Evolutionary conservation across 176 grass and related monocot species (phyloP).

Genomic region (Puccinellia tenuiflora): DNA sequence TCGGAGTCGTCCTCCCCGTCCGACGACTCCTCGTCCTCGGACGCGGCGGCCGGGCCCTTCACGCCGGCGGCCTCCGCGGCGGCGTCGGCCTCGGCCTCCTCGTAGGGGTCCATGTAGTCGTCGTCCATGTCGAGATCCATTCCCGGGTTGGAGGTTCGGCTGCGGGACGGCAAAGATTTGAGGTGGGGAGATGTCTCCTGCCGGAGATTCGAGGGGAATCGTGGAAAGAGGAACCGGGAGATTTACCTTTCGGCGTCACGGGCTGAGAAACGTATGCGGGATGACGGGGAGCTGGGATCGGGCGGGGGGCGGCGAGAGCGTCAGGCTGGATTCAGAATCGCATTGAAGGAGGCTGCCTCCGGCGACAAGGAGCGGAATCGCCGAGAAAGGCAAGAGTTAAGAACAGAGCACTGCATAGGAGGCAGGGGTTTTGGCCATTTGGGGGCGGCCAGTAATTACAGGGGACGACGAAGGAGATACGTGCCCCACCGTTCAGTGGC

Average conservation of each 20-base stretch:
- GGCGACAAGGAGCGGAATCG: constrained; percentile 19
- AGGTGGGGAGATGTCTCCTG: neutral
- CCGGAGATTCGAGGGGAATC: neutral
- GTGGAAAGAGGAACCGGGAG: neutral
- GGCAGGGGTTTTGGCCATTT: constrained; percentile 25
- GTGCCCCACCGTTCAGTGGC: neutral
- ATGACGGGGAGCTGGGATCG: neutral
- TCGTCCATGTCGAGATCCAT: constrained; percentile 41
- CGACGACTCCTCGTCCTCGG: constrained; percentile 15
- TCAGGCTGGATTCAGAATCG: neutral
- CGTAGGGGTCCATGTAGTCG: constrained; percentile 50
- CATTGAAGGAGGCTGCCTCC: neutral
- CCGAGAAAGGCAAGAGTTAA: constrained; percentile 10
- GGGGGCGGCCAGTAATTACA: neutral
- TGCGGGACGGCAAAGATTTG: neutral
- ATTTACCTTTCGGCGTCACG: neutral
- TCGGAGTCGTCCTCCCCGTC: constrained; percentile 54
- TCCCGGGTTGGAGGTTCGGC: neutral
- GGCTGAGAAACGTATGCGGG: neutral
- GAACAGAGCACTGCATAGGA: neutral
- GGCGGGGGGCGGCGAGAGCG: neutral
- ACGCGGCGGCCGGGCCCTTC: neutral
- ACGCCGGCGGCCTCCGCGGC: constrained; percentile 40
- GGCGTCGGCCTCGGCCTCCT: constrained; percentile 46
- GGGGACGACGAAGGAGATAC: neutral